phyloP scores from a whole-genome alignment of 352 stramenopile genomes.

The Phytophthora multivora region DNA sequence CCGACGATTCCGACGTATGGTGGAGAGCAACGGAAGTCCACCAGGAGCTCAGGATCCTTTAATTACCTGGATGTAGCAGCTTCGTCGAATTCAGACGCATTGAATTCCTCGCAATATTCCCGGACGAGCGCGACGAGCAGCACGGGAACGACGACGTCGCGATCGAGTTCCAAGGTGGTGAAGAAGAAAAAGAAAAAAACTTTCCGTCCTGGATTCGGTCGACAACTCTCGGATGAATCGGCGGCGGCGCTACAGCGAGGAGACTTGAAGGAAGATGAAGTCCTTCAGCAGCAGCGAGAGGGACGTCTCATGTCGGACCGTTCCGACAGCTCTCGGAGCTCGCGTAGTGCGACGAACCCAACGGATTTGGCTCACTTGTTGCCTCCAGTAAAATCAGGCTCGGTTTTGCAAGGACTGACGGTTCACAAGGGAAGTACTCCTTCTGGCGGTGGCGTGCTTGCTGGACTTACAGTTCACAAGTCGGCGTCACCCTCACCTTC shows the following conservation, averaged over 20 bases:
- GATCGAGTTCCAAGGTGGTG: conserved; percentile 45
- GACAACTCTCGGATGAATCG: conserved; percentile 84
- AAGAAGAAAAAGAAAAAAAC: conserved; percentile 89
- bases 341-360: conserved; percentile 41
- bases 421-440: conserved; percentile 41
- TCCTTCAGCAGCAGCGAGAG: conserved; percentile 52
- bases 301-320: conserved; percentile 29
- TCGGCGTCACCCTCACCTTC: conserved; percentile 41
- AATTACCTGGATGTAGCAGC: conserved; percentile 66
- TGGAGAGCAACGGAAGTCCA: conserved; percentile 46
- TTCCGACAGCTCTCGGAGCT: conserved; percentile 35
- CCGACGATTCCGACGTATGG: conserved; percentile 19
- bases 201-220: conserved; percentile 83
- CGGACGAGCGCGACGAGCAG: conserved; percentile 34
- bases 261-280: conserved; percentile 75
- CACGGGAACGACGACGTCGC: conserved; percentile 31
- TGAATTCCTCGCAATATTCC: conserved; percentile 27
- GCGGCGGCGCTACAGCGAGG: conserved; percentile 76
- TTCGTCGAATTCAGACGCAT: conserved; percentile 8
- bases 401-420: conserved; percentile 68
- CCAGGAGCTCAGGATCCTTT: conserved; percentile 50
- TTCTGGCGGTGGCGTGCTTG: conserved; percentile 53
- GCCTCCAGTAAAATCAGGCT: conserved; percentile 58
- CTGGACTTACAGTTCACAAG: conserved; percentile 72
- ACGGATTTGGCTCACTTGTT: conserved; percentile 73